A percentile compares a stretch with the other conserved stretches of the same genome.
Evolutionary conservation across 805 yeast species (phyloP).

Genomic region (Candida succiphila): DNA sequence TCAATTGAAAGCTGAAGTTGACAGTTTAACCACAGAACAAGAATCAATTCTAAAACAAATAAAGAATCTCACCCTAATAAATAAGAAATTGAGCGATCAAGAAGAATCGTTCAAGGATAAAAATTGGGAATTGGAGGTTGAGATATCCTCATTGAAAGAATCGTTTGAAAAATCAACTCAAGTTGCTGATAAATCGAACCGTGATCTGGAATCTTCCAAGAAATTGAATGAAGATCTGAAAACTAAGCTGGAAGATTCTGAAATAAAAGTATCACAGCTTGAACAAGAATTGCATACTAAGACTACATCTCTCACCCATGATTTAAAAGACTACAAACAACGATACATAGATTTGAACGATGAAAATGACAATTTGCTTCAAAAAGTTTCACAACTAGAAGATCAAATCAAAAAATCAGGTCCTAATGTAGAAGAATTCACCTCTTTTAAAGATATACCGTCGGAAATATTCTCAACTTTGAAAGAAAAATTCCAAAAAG

Average conservation of each 20-base stretch:
- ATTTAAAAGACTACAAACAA: slow-evolving; percentile 36
- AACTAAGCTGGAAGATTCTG: slow-evolving; percentile 39
- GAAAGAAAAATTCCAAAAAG: too few relatives aligned
- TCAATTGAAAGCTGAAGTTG: slow-evolving; percentile 31
- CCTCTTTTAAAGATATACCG: not conserved
- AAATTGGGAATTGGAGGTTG: slow-evolving; percentile 57
- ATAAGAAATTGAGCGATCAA: slow-evolving; percentile 23
- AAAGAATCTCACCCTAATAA: slow-evolving; percentile 23
- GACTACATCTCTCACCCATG: slow-evolving; percentile 26
- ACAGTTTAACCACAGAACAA: slow-evolving; percentile 32
- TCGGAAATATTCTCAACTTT: too few relatives aligned
- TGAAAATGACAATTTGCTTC: slow-evolving; percentile 52
- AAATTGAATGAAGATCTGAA: slow-evolving; percentile 24
- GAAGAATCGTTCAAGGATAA: slow-evolving; percentile 47
- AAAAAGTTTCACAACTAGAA: slow-evolving; percentile 1
- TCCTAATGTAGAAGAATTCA: not conserved
- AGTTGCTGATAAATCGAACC: slow-evolving; percentile 31
- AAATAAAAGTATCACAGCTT: slow-evolving; percentile 28
- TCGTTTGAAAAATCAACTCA: slow-evolving; percentile 25
- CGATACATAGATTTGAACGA: slow-evolving; percentile 55
- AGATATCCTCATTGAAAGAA: slow-evolving; percentile 29
- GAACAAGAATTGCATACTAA: slow-evolving; percentile 27
- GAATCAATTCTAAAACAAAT: slow-evolving; percentile 26
- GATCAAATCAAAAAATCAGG: not conserved
- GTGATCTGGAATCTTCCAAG: slow-evolving; percentile 20